Conservation (phyloP, 2,329 filamentous ascomycete species). For the Beauveria sp. region DNA sequence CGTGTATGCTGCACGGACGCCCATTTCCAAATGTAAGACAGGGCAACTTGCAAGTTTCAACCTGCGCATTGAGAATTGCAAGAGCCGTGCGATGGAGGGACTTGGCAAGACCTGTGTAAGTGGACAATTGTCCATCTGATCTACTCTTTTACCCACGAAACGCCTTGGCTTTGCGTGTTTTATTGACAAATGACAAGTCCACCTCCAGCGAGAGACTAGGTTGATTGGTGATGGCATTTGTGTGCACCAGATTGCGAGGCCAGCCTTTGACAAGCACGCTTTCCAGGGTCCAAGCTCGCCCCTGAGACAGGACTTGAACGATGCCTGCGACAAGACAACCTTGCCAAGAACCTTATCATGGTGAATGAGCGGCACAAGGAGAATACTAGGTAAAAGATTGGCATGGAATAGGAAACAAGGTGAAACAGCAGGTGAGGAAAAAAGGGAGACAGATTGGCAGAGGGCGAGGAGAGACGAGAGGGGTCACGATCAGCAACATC, state of each 20-base stretch:
- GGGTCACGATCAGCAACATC: conserved; percentile 2
- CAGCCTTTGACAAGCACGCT: not conserved
- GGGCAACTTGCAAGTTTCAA: conserved; percentile 4
- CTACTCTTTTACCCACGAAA: not conserved
- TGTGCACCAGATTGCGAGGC: not conserved
- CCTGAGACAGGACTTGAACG: conserved; percentile 2
- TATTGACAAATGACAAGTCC: not conserved
- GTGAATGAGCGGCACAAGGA: not conserved
- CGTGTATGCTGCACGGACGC: not conserved
- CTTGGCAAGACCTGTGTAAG: conserved; percentile 9
- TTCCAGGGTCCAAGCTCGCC: conserved; percentile 6
- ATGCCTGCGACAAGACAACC: conserved; percentile 6
- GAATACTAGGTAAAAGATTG: not conserved
- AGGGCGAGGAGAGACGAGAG: not conserved
- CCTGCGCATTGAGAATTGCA: not conserved
- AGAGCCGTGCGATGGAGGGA: not conserved
- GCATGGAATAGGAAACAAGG: not conserved
- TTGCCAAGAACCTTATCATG: conserved; percentile 9
- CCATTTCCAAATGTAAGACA: not conserved
- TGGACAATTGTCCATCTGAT: conserved; percentile 7
- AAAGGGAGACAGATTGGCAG: conserved; percentile 1
- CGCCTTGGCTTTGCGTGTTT: not conserved
- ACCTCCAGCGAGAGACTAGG: not conserved
- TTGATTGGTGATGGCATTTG: not conserved
- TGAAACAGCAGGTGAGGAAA: not conserved